phyloP scores from a whole-genome alignment of 331 rosid genomes.

The Rhamnella rubrinervis region DNA sequence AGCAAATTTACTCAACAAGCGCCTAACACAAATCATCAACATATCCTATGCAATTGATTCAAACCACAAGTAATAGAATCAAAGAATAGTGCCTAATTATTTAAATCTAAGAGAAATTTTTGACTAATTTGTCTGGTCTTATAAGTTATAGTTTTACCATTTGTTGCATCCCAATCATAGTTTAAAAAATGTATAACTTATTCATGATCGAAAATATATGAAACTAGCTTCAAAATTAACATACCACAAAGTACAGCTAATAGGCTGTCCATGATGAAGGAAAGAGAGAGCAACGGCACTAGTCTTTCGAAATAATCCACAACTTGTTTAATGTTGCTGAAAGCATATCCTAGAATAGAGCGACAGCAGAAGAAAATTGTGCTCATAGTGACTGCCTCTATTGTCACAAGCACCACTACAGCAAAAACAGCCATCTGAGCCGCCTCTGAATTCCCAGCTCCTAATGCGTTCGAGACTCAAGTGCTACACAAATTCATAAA shows the following conservation, averaged over 20 bases:
- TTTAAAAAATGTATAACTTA: too few relatives aligned
- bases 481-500: slow-evolving; percentile 29
- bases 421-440: slow-evolving; percentile 36
- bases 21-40: too few relatives aligned
- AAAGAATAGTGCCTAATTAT: too few relatives aligned
- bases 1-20: too few relatives aligned
- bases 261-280: slow-evolving; percentile 45
- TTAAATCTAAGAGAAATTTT: too few relatives aligned
- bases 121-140: too few relatives aligned
- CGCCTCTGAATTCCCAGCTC: slow-evolving; percentile 54
- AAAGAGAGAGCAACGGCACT: slow-evolving; percentile 47
- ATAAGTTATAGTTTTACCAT: too few relatives aligned
- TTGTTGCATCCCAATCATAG: too few relatives aligned
- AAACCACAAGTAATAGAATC: too few relatives aligned
- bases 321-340: slow-evolving; percentile 44
- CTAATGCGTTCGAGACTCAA: slow-evolving; percentile 62
- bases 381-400: slow-evolving; percentile 37
- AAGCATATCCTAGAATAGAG: slow-evolving; percentile 43
- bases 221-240: neutral
- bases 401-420: slow-evolving; percentile 24
- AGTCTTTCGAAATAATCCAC: slow-evolving; percentile 31
- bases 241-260: slow-evolving; percentile 53
- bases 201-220: too few relatives aligned
- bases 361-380: slow-evolving; percentile 30
- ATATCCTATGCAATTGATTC: too few relatives aligned